Evolutionary conservation across 352 stramenopile species (phyloP).

Genomic region (Phytopythium sindhum): DNA sequence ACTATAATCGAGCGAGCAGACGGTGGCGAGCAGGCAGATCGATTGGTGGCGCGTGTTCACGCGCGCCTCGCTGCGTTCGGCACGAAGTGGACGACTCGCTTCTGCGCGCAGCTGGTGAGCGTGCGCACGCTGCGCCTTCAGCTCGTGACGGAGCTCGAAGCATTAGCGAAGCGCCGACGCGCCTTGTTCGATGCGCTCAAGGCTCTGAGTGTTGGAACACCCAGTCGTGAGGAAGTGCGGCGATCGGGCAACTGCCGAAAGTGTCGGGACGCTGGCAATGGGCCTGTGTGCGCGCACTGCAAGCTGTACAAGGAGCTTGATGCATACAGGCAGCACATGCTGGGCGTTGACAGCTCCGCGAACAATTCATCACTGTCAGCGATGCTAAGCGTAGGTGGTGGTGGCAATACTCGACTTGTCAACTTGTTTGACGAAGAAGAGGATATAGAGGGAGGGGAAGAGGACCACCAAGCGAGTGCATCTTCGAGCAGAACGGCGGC

Average conservation of each 20-base stretch:
- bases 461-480: slow-evolving; percentile 1
- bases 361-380: slow-evolving; percentile 1
- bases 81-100: slow-evolving; percentile 42
- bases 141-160: slow-evolving; percentile 48
- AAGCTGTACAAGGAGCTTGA: slow-evolving; percentile 63
- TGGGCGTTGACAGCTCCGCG: slow-evolving; percentile 40
- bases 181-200: slow-evolving; percentile 32
- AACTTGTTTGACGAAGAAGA: slow-evolving; percentile 13
- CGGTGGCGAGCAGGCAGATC: slow-evolving; percentile 10
- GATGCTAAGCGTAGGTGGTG: slow-evolving; percentile 1
- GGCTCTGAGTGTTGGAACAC: slow-evolving; percentile 30
- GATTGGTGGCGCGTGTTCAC: slow-evolving; percentile 41
- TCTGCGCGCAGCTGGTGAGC: slow-evolving; percentile 44
- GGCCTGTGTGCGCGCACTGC: slow-evolving; percentile 63
- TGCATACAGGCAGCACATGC: slow-evolving; percentile 48
- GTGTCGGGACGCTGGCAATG: slow-evolving; percentile 53
- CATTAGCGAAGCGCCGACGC: slow-evolving; percentile 29
- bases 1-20: slow-evolving; percentile 23
- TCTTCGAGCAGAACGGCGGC: slow-evolving; percentile 7
- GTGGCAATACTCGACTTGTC: background rate
- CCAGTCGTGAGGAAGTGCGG: slow-evolving; percentile 44
- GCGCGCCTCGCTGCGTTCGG: slow-evolving; percentile 37
- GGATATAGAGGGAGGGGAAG: slow-evolving; percentile 13
- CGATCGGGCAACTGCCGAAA: slow-evolving; percentile 64
- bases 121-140: slow-evolving; percentile 41